These are phyloP conservation scores for Mucor sp. DNA, from an alignment of 371 early-diverging fungal species.

Conservation along the genomic window DNA sequence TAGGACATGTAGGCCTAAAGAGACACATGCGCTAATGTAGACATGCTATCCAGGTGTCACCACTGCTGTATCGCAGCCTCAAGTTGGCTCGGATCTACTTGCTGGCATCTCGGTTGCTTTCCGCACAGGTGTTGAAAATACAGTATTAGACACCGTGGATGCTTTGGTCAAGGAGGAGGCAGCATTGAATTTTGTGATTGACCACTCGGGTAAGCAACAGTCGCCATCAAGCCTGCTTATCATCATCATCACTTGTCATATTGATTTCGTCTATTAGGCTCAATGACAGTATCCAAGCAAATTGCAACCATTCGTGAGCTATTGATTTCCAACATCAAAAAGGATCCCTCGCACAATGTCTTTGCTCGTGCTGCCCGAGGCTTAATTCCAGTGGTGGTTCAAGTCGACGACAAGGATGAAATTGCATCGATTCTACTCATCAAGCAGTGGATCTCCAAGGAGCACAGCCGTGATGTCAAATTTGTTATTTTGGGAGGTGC, in stretches of 20 bases:
- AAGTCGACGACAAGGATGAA: conserved; percentile 72
- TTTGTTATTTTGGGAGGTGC: conserved; percentile 67
- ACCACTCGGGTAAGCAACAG: conserved; percentile 28
- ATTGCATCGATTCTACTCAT: conserved; percentile 62
- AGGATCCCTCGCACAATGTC: conserved; percentile 28
- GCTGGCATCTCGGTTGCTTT: conserved; percentile 65
- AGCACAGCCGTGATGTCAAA: conserved; percentile 27
- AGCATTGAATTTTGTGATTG: conserved; percentile 60
- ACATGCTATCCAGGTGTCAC: conserved; percentile 41
- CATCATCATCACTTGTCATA: too few species aligned
- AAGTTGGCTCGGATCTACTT: conserved; percentile 31
- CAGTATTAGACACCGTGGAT: conserved; percentile 44
- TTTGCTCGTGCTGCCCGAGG: conserved; percentile 62
- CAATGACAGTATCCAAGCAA: conserved; percentile 65
- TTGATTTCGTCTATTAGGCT: neutral
- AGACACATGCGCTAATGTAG: neutral
- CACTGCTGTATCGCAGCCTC: conserved; percentile 56
- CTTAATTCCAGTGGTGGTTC: conserved; percentile 63
- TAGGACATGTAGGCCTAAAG: neutral
- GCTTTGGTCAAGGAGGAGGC: conserved; percentile 62
- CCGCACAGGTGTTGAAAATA: conserved; percentile 52
- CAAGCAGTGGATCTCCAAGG: conserved; percentile 40
- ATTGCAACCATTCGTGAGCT: conserved; percentile 61
- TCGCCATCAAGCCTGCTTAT: neutral
- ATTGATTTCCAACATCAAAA: conserved; percentile 32